A percentile compares a stretch with the other conserved stretches of the same genome.
phyloP scores from a whole-genome alignment of 2,329 filamentous ascomycete genomes.

The Pseudophaeomoniella oleicola region DNA sequence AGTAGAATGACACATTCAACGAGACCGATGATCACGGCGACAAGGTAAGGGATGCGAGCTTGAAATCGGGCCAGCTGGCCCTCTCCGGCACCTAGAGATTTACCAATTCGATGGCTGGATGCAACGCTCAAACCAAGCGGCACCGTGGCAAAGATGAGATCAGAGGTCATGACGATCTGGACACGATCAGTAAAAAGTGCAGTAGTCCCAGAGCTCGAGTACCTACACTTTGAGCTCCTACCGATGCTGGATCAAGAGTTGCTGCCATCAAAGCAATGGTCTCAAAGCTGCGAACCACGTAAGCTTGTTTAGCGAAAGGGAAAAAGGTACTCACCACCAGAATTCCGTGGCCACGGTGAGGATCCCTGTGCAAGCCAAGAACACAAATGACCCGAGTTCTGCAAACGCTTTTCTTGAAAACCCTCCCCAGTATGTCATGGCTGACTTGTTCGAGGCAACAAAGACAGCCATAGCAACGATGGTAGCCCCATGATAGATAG shows the following conservation, averaged over 20 bases:
- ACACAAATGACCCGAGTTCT: conserved; percentile 2
- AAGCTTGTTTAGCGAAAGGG: background rate
- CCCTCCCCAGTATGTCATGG: conserved; percentile 3
- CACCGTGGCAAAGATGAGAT: conserved; percentile 6
- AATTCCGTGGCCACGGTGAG: conserved; percentile 7
- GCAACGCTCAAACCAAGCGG: conserved; percentile 4
- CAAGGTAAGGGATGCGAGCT: conserved; percentile 4
- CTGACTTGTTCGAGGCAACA: conserved; percentile 1
- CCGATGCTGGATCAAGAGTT: conserved; percentile 3
- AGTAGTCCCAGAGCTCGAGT: background rate
- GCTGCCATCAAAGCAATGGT: conserved; percentile 8
- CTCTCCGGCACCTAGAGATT: conserved; percentile 4
- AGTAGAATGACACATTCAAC: conserved; percentile 5
- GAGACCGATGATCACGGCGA: conserved; percentile 4
- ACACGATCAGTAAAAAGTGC: background rate
- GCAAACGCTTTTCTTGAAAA: background rate
- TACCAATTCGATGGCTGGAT: conserved; percentile 5
- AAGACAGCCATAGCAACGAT: conserved; percentile 2
- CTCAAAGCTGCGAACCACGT: conserved; percentile 5
- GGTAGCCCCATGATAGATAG: conserved; percentile 4
- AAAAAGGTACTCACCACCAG: conserved; percentile 5
- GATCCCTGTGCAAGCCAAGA: conserved; percentile 7
- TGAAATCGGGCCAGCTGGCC: conserved; percentile 1
- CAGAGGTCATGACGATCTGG: conserved; percentile 8
- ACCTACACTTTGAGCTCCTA: conserved; percentile 7